phyloP scores from a whole-genome alignment of 108 stramenopile genomes.

The Nitzschia sp. region DNA sequence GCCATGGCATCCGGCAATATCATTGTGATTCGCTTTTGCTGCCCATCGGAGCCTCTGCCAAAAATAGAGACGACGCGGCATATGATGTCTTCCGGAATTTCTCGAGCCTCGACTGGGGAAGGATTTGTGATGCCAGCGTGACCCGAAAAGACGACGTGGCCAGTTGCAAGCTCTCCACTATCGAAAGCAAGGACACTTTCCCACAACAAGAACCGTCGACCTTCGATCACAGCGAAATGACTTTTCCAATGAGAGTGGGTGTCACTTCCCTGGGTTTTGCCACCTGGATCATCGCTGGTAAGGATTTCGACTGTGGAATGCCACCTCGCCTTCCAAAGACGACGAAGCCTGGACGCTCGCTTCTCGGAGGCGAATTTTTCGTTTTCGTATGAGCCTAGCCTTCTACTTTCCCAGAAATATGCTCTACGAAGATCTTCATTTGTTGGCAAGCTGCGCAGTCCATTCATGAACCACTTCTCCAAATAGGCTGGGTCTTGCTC shows the following conservation, averaged over 20 bases:
- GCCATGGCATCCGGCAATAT: conserved; percentile 38
- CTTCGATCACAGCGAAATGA: conserved; percentile 76
- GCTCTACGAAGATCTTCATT: conserved; percentile 79
- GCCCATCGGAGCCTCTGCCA: conserved; percentile 52
- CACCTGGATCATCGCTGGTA: conserved; percentile 13
- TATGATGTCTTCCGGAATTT: conserved; percentile 47
- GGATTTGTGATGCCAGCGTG: conserved; percentile 82
- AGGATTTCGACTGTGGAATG: conserved; percentile 32
- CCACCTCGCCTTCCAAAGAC: conserved; percentile 81
- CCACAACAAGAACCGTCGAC: conserved; percentile 87
- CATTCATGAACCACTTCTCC: conserved; percentile 55
- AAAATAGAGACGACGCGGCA: conserved; percentile 50
- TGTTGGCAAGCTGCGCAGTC: conserved; percentile 71
- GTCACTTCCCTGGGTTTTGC: background rate
- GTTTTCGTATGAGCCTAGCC: conserved; percentile 49
- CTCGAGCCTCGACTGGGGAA: conserved; percentile 74
- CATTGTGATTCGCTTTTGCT: conserved; percentile 60
- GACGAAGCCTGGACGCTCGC: conserved; percentile 55
- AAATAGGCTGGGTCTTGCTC: conserved; percentile 9
- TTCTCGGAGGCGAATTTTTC: conserved; percentile 54
- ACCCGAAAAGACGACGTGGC: conserved; percentile 71
- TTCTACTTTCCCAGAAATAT: conserved; percentile 80
- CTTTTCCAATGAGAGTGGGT: conserved; percentile 46
- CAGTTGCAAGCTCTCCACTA: conserved; percentile 66
- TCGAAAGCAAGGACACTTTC: conserved; percentile 72